Percentiles rank a stretch among this genome's conserved stretches.
Evolutionary conservation across 202 grass and related monocot genomes (phyloP).

Genomic region (Bolboschoenoplectus hybrid): DNA sequence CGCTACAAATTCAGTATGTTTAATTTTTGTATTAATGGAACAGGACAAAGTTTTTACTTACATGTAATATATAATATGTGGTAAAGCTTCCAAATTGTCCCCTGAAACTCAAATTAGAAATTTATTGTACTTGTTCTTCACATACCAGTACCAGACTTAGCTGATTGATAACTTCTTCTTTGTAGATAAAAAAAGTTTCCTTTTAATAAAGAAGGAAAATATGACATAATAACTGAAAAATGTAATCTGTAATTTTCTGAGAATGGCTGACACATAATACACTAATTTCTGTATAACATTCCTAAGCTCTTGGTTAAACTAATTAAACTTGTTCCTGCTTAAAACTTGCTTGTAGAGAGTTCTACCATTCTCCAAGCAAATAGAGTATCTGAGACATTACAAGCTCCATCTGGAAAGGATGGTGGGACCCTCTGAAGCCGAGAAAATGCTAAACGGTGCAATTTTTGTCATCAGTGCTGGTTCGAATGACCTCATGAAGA

Average conservation of each 20-base stretch:
- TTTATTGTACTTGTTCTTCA: background rate
- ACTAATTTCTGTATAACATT: background rate
- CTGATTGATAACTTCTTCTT: background rate
- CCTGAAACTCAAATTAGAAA: background rate
- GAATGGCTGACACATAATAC: background rate
- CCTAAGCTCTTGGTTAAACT: background rate
- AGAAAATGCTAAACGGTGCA: slow-evolving; percentile 47
- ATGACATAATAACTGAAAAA: background rate
- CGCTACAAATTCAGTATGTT: slow-evolving; percentile 54
- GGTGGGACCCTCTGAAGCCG: slow-evolving; percentile 51
- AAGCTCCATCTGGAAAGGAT: slow-evolving; percentile 45
- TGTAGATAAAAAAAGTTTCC: background rate
- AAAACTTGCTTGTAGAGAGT: slow-evolving; percentile 46
- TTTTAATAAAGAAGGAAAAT: background rate
- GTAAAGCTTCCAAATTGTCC: background rate
- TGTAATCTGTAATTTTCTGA: background rate
- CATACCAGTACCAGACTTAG: background rate
- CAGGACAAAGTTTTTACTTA: background rate
- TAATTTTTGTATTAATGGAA: background rate
- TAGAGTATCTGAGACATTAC: slow-evolving; percentile 58
- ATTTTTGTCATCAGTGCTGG: slow-evolving; percentile 62
- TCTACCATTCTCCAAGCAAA: slow-evolving; percentile 50
- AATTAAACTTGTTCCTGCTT: slow-evolving; percentile 5
- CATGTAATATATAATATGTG: background rate
- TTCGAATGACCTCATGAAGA: slow-evolving; percentile 58